Evolutionary conservation across 805 yeast genomes (phyloP), one percentile per base, ranked within the genome.

Genomic region (Starmerella sirachaensis): DNA sequence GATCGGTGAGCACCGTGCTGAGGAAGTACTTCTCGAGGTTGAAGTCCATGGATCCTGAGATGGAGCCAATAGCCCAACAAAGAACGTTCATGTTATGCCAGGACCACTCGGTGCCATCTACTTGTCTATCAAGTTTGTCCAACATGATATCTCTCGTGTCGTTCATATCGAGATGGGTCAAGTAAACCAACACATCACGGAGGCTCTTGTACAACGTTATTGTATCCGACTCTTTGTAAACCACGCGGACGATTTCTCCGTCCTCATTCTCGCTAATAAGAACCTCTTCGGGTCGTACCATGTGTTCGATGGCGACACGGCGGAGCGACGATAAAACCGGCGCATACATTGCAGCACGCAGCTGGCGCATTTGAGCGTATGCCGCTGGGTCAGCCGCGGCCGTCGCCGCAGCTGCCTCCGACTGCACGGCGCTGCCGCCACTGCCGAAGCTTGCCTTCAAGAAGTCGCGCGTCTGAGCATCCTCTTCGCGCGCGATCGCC

Each of bases 31-130:
- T 91, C 58, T 91, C 99, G 73, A 88, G 80, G 50, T 85, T 94
- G 63, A 91, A 97, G 56, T 82, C 85, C 98, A 91, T 91, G 1
- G 98, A 82, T 56, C 98, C 97, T 3, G 96, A 84, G 42, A 91
- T 91, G 12, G 97, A 88, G 46, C 99, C 99, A 59, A 91, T 91
- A 9, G 99, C 99, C 99, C 99, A 91, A 66, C 97, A 91, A 48
- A 91, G 64, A 3, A 97, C 91, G 60, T 91, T 91, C 53, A 91
- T 79, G 57, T 88, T 88, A 58, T 85, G 93, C 97, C 98, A 91
- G 20, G 96, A 86, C 99, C 99, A 91, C 64, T 91, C 98, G 39
- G 82, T 70, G 30, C 93, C 97, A 60, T 91, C 97, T 37, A 88
- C 76, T 64, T 91, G 98, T 53, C 80, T 74, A 12, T 91, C 82